phyloP scores from a whole-genome alignment of 176 grass and related monocot species.

The Typha latifolia region DNA sequence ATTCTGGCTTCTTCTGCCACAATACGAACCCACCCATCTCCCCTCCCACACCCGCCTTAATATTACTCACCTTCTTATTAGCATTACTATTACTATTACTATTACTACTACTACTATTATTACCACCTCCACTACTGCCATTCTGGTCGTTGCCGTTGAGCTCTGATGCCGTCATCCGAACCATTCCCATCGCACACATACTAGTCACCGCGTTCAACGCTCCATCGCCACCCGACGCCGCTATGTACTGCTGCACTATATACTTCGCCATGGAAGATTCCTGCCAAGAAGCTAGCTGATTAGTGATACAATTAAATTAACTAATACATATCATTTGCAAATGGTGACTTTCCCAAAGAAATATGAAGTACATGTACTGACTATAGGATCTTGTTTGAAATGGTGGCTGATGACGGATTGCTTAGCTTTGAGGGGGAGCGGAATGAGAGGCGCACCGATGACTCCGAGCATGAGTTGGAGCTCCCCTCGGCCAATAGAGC shows the following conservation, averaged over 20 bases:
- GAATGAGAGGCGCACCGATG: constrained; percentile 91
- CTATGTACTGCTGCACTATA: constrained; percentile 97
- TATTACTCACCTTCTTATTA: constrained; percentile 30
- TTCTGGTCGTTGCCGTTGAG: constrained; percentile 46
- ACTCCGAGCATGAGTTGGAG: constrained; percentile 98
- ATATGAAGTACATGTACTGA: constrained; percentile 10
- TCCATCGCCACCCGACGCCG: constrained; percentile 86
- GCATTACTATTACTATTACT: constrained; percentile 10
- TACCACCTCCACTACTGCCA: background rate
- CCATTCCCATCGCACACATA: constrained; percentile 97
- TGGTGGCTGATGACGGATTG: constrained; percentile 64
- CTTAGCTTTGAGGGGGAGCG: constrained; percentile 61
- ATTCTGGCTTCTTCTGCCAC: constrained; percentile 95
- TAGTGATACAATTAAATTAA: background rate
- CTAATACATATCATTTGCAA: background rate
- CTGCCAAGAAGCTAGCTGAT: constrained; percentile 14
- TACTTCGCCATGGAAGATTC: constrained; percentile 89
- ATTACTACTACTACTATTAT: constrained; percentile 29
- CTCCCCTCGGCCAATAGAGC: constrained; percentile 63
- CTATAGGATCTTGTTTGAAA: constrained; percentile 71
- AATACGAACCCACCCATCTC: constrained; percentile 99
- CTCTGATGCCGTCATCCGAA: constrained; percentile 77
- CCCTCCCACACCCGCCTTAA: constrained; percentile 14
- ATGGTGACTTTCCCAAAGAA: background rate
- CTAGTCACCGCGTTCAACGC: constrained; percentile 67